A percentile compares a stretch with the other conserved stretches of the same genome.
Conservation (phyloP, 495 filamentous ascomycete species). For the Hypoxylon trugodes region DNA sequence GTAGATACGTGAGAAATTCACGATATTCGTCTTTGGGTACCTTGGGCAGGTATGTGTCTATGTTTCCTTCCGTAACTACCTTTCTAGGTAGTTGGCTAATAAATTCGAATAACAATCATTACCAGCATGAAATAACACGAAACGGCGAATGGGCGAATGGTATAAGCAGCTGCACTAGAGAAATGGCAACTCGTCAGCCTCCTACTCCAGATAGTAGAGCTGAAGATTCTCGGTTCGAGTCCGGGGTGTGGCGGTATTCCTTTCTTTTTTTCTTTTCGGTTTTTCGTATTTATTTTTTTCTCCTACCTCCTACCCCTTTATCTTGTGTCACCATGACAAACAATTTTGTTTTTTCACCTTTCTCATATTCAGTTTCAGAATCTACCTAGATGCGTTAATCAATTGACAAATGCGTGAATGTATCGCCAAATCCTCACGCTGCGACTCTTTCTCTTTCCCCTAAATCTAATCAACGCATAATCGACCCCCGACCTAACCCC, state of each 20-base stretch:
- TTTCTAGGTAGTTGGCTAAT: not conserved
- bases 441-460: not conserved
- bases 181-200: constrained; percentile 43
- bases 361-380: no score
- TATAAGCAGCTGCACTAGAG: constrained; percentile 33
- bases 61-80: no score
- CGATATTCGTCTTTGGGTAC: no score
- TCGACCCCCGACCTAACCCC: not conserved
- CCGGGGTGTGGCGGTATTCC: constrained; percentile 32
- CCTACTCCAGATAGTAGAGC: constrained; percentile 28
- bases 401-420: no score
- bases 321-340: no score
- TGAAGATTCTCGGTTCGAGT: constrained; percentile 43
- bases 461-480: not conserved
- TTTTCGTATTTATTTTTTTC: not conserved
- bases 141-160: constrained; percentile 2
- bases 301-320: not conserved
- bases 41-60: no score
- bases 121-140: not conserved
- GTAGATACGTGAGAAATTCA: constrained; percentile 2
- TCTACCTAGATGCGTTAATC: no score
- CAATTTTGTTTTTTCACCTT: no score
- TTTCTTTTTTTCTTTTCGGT: constrained; percentile 8
- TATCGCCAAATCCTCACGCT: no score
- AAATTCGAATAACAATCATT: not conserved